These are phyloP conservation scores for Adansonia grandidieri DNA, from an alignment of 441 rosid species.

Conservation along the genomic window DNA sequence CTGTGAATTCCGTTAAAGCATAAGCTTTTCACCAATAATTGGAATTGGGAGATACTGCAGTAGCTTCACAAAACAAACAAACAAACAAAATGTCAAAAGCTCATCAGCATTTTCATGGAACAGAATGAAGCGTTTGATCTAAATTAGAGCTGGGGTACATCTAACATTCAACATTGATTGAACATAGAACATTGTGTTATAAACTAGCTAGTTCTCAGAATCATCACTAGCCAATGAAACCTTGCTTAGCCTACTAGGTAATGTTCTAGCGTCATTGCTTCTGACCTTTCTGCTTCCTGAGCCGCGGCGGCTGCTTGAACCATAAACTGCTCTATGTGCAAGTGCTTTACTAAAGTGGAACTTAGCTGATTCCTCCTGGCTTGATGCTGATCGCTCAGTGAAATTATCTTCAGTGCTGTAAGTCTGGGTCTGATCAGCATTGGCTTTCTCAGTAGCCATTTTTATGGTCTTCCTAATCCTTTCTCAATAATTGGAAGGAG, in stretches of 20 bases:
- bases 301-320: conserved; percentile 42
- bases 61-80: background rate
- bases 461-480: background rate
- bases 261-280: conserved; percentile 35
- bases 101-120: background rate
- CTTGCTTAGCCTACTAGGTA: conserved; percentile 61
- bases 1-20: background rate
- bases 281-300: conserved; percentile 43
- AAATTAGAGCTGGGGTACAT: background rate
- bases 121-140: background rate
- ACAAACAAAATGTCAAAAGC: background rate
- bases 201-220: background rate
- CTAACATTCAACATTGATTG: background rate
- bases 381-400: conserved; percentile 8
- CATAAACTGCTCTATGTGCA: conserved; percentile 57
- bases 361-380: conserved; percentile 26
- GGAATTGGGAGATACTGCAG: background rate
- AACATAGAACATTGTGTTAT: background rate
- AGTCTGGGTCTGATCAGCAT: conserved; percentile 24
- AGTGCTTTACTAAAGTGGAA: conserved; percentile 51
- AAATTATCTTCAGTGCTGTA: conserved; percentile 28
- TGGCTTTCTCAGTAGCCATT: conserved; percentile 47
- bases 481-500: background rate
- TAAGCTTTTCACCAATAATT: background rate
- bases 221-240: conserved; percentile 46